Conservation (phyloP, 352 stramenopile genomes). For the Globisporangium camurandrum region DNA sequence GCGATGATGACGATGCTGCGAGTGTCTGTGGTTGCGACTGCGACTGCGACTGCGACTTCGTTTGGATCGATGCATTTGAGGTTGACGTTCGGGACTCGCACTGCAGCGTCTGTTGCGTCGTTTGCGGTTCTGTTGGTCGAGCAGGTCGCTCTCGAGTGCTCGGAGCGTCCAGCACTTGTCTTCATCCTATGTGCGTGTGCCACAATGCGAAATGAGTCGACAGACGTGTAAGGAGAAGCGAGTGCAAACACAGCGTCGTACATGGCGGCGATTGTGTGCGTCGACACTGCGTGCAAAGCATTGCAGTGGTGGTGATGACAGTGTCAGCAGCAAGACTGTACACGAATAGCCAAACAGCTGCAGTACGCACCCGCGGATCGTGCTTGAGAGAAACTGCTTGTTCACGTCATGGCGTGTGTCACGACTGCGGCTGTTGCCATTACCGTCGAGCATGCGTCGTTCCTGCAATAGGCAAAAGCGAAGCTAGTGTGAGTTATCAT, state of each 20-base stretch:
- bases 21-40: no score
- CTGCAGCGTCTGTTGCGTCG: constrained; percentile 16
- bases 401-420: constrained; percentile 44
- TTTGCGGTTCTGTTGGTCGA: constrained; percentile 2
- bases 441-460: no score
- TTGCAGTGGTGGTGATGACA: no score
- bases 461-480: no score
- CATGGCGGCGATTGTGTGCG: constrained; percentile 52
- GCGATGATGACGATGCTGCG: no score
- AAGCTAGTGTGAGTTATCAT: no score
- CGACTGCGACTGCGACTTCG: neutral
- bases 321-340: neutral
- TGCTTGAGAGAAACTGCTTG: constrained; percentile 56
- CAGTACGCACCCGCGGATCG: constrained; percentile 41
- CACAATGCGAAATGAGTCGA: neutral
- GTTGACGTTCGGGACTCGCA: constrained; percentile 8
- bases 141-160: constrained; percentile 28
- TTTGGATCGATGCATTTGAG: neutral
- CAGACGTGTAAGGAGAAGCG: neutral
- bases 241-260: constrained; percentile 6
- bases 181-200: constrained; percentile 22
- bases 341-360: neutral
- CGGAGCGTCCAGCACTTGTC: constrained; percentile 52
- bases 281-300: constrained; percentile 32
- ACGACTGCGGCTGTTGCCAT: neutral